Evolutionary conservation across 1,284 basidiomycete species (phyloP).

Genomic region (Schizopora paradoxa): DNA sequence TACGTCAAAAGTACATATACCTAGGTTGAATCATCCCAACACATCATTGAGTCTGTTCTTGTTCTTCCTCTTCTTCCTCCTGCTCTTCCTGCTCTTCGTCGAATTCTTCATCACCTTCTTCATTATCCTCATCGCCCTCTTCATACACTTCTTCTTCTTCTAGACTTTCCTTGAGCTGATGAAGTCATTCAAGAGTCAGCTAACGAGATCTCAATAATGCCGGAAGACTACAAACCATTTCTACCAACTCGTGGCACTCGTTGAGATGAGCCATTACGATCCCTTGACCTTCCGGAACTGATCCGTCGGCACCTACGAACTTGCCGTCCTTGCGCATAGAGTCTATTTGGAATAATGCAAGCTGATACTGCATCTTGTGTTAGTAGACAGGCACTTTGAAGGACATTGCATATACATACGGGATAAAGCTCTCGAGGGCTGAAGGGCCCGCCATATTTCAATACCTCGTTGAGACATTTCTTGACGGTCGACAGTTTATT

Average conservation of each 20-base stretch:
- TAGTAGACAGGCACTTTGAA: constrained; percentile 3
- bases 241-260: constrained; percentile 93
- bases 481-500: constrained; percentile 93
- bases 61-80: constrained; percentile 11
- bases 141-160: constrained; percentile 59
- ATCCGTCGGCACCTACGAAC: constrained; percentile 79
- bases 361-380: constrained; percentile 66
- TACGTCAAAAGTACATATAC: too few species aligned
- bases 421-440: constrained; percentile 95
- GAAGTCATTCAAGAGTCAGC: constrained; percentile 1
- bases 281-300: constrained; percentile 93
- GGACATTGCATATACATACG: constrained; percentile 38
- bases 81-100: constrained; percentile 2
- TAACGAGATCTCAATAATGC: constrained; percentile 1
- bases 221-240: constrained; percentile 59
- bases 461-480: constrained; percentile 95
- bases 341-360: constrained; percentile 95
- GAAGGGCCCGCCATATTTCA: constrained; percentile 95
- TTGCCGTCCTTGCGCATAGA: constrained; percentile 89
- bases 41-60: constrained; percentile 6
- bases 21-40: neutral
- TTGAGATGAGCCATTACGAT: constrained; percentile 94
- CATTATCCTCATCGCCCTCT: constrained; percentile 46
- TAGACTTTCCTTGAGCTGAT: constrained; percentile 76
- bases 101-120: constrained; percentile 35